phyloP scores from a whole-genome alignment of 2,329 filamentous ascomycete species.

The Nigrospora sphaerica region DNA sequence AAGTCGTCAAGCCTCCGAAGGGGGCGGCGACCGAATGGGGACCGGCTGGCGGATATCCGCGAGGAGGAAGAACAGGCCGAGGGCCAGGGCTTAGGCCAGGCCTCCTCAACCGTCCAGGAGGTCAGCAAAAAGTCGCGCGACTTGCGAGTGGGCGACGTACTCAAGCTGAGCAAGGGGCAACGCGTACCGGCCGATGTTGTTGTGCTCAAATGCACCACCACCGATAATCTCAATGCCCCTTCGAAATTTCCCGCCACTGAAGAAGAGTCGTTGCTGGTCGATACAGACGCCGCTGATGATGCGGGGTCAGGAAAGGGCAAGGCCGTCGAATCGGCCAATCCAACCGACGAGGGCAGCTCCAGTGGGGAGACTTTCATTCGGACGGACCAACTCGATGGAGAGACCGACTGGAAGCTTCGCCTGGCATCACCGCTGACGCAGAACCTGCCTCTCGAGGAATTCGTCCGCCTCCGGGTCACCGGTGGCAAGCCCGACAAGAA shows the following conservation, averaged over 20 bases:
- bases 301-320: constrained; percentile 19
- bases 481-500: constrained; percentile 88
- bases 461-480: constrained; percentile 62
- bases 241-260: constrained; percentile 18
- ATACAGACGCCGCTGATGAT: constrained; percentile 17
- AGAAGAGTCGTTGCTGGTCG: constrained; percentile 32
- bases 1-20: constrained; percentile 36
- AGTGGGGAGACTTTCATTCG: constrained; percentile 90
- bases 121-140: constrained; percentile 77
- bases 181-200: constrained; percentile 91
- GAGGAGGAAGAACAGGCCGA: constrained; percentile 58
- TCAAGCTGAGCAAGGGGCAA: constrained; percentile 87
- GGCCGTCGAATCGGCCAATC: constrained; percentile 16
- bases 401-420: constrained; percentile 97
- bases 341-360: constrained; percentile 30
- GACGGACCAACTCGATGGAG: constrained; percentile 93
- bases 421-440: constrained; percentile 83
- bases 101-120: constrained; percentile 52
- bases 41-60: constrained; percentile 56
- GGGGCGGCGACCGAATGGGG: constrained; percentile 29
- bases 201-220: constrained; percentile 73
- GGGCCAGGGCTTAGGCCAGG: constrained; percentile 28
- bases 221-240: constrained; percentile 35
- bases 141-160: constrained; percentile 88
- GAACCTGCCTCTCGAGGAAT: constrained; percentile 63